Conservation (phyloP, 2,329 filamentous ascomycete genomes). For the Penicillium sp. region DNA sequence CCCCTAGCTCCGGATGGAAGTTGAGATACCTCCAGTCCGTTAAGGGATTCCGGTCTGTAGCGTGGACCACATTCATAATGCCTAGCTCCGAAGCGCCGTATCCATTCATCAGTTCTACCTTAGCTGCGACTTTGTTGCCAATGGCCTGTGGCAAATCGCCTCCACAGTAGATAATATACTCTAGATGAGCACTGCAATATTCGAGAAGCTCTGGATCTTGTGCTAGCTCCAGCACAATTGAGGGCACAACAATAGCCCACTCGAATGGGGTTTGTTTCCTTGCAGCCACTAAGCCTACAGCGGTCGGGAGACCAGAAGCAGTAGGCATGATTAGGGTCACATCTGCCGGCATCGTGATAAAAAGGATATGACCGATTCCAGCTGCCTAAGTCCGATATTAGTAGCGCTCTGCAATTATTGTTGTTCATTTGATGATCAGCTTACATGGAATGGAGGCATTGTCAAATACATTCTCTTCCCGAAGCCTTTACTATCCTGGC, state of each 20-base stretch:
- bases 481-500: neutral
- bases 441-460: neutral
- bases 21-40: conserved; percentile 37
- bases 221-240: conserved; percentile 35
- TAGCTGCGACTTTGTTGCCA: conserved; percentile 36
- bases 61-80: conserved; percentile 6
- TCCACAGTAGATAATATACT: conserved; percentile 37
- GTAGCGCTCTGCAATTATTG: too few relatives aligned
- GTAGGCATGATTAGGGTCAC: neutral
- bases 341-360: neutral
- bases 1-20: conserved; percentile 30
- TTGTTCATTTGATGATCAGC: neutral
- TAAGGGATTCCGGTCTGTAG: conserved; percentile 15
- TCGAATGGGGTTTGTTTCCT: neutral
- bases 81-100: conserved; percentile 37
- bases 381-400: too few relatives aligned
- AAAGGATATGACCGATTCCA: neutral
- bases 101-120: conserved; percentile 33
- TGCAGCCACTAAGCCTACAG: neutral
- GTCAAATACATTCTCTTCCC: neutral
- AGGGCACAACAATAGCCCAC: conserved; percentile 5
- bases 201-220: conserved; percentile 21
- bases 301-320: conserved; percentile 12
- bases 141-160: conserved; percentile 37
- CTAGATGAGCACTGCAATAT: conserved; percentile 30